A percentile compares a stretch with the other conserved stretches of the same genome.
Conservation (phyloP, 2,329 filamentous ascomycete genomes). For the Calonectria pseudoreteaudii region DNA sequence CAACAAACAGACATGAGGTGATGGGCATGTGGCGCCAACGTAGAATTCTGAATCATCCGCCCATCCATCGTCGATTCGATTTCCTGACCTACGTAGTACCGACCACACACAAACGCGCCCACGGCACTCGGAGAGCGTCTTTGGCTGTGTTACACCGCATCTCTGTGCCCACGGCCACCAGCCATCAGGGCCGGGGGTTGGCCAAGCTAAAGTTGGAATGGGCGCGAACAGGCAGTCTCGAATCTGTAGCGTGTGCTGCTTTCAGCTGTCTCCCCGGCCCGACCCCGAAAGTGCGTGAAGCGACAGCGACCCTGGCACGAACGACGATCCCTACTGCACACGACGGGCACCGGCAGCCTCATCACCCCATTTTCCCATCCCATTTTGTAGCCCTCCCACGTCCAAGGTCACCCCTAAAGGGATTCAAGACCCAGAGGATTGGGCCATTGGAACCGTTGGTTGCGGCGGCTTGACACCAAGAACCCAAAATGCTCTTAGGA, state of each 20-base stretch:
- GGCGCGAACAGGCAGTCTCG: not conserved
- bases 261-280: conserved; percentile 25
- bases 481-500: not conserved
- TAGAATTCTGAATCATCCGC: conserved; percentile 10
- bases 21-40: not conserved
- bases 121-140: not conserved
- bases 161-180: not conserved
- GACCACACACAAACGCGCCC: not conserved
- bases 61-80: not conserved
- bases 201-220: not conserved
- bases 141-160: conserved; percentile 11
- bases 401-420: not conserved
- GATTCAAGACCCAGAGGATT: not conserved
- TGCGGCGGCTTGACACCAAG: not conserved
- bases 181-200: not conserved
- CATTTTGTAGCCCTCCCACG: conserved; percentile 6
- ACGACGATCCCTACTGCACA: conserved; percentile 42
- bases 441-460: not conserved
- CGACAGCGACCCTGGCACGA: conserved; percentile 15
- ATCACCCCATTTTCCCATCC: conserved; percentile 25
- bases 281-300: conserved; percentile 23
- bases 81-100: conserved; percentile 3
- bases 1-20: not conserved
- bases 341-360: conserved; percentile 32
- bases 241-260: conserved; percentile 26